Base-by-base conservation (phyloP, 1,284 basidiomycete genomes). In the Anthracocystis panici-leucophaei region DNA sequence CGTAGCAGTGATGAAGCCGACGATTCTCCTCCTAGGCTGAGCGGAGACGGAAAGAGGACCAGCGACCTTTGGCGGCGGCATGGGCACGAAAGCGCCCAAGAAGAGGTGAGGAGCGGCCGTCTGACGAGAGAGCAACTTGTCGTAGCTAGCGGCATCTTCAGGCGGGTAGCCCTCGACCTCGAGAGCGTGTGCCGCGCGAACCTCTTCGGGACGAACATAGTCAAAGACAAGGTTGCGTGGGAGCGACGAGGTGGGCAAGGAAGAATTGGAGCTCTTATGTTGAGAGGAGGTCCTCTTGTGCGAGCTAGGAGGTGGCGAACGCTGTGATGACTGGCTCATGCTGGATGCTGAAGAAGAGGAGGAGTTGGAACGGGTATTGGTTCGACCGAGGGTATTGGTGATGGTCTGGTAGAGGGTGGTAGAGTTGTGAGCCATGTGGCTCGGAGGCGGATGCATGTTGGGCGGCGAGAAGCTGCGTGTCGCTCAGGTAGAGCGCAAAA, bases 61-160 rank as follows among this genome's bases (percentile, higher is more conserved):
- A 2, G 82, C 79, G 7, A 81, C 79, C 49, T 79, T 84, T 10
- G 81, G 81, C 8, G 68, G 75, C 2, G 81, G 74, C 50, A 74
- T 20, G 27, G 76, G 69, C 4, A 83, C 53, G 41, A 81, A 84
- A 3, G 79, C 79, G 21, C 83, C 83, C 0, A 84, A 40, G 46
- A 83, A 82, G 20, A 84, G 74, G 51, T 84, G 79, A 0, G 82
- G 81, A 10, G 83, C 83, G 10, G 65, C 58, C 0, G 71, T 73
- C 42, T 83, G 78, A 5, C 83, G 78, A 10, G 51, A 68, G n/a
- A 75, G 49, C 20, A 82, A 56, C 41, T 70, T 72, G 20, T 82
- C 79, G 44, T 77, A 67, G 51, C 68, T 64, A 29, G 78, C 80
- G 14, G 75, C 71, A 53, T 84, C 81, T 48, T 83, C 83, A 8